Evolutionary conservation across 169 alveolate species (phyloP).

Genomic region (Plasmodium adleri): DNA sequence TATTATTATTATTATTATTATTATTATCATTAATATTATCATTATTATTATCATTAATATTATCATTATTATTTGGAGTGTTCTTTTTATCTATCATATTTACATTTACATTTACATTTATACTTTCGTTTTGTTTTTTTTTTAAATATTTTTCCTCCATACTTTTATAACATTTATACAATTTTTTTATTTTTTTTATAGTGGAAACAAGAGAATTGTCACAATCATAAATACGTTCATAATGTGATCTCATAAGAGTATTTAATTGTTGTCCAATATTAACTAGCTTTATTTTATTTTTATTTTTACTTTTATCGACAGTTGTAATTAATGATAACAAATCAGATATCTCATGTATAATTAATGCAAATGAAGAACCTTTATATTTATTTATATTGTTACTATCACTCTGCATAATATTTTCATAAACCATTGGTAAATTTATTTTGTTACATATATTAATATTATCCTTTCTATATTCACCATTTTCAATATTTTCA

Average conservation of each 20-base stretch:
- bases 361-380: slow-evolving; percentile 30
- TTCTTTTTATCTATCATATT: background rate
- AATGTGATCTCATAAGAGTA: slow-evolving; percentile 38
- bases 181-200: slow-evolving; percentile 17
- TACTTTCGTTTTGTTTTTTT: background rate
- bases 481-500: no score
- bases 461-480: no score
- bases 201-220: slow-evolving; percentile 2
- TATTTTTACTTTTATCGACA: slow-evolving; percentile 25
- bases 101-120: background rate
- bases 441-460: no score
- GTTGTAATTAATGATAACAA: slow-evolving; percentile 2
- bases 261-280: slow-evolving; percentile 31
- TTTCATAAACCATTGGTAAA: no score
- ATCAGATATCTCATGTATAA: slow-evolving; percentile 40
- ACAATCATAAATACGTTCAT: slow-evolving; percentile 24
- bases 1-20: no score
- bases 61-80: background rate
- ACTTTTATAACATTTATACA: slow-evolving; percentile 23
- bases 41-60: no score
- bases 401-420: background rate
- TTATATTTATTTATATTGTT: background rate
- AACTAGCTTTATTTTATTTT: slow-evolving; percentile 25
- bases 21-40: no score
- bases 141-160: slow-evolving; percentile 1